phyloP scores from a whole-genome alignment of 2,329 filamentous ascomycete species.

The Sphaerulina populicola region DNA sequence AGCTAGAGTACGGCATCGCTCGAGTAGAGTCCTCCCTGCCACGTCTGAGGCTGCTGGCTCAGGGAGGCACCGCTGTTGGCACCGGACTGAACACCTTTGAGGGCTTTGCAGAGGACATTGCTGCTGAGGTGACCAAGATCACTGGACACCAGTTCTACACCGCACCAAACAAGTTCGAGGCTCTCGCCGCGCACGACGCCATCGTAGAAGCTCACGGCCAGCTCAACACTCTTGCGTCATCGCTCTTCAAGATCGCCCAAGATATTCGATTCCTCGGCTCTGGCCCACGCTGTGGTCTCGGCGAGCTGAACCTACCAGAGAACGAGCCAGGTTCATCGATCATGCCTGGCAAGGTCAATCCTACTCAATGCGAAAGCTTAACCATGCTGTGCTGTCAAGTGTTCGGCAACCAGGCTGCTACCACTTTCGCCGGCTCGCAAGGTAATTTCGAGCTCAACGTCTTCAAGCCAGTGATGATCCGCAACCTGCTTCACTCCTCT shows the following conservation, averaged over 20 bases:
- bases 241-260: conserved; percentile 96
- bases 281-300: conserved; percentile 88
- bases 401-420: conserved; percentile 91
- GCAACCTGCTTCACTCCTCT: conserved; percentile 87
- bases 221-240: conserved; percentile 84
- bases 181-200: conserved; percentile 89
- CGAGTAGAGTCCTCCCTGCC: conserved; percentile 76
- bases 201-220: conserved; percentile 89
- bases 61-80: conserved; percentile 93
- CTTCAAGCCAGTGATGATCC: conserved; percentile 94
- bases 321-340: conserved; percentile 97
- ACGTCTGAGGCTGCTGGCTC: conserved; percentile 76
- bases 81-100: conserved; percentile 96
- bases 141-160: conserved; percentile 91
- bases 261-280: conserved; percentile 96
- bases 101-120: conserved; percentile 90
- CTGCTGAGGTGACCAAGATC: conserved; percentile 82
- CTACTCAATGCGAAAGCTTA: conserved; percentile 92
- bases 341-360: conserved; percentile 99
- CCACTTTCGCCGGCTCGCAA: conserved; percentile 90
- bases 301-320: conserved; percentile 86
- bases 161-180: conserved; percentile 98
- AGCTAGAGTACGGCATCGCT: conserved; percentile 84
- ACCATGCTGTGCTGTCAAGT: conserved; percentile 98
- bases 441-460: conserved; percentile 99